These are phyloP conservation scores for Lachnellula occidentalis DNA, from an alignment of 2,329 filamentous ascomycete species.

Conservation along the genomic window DNA sequence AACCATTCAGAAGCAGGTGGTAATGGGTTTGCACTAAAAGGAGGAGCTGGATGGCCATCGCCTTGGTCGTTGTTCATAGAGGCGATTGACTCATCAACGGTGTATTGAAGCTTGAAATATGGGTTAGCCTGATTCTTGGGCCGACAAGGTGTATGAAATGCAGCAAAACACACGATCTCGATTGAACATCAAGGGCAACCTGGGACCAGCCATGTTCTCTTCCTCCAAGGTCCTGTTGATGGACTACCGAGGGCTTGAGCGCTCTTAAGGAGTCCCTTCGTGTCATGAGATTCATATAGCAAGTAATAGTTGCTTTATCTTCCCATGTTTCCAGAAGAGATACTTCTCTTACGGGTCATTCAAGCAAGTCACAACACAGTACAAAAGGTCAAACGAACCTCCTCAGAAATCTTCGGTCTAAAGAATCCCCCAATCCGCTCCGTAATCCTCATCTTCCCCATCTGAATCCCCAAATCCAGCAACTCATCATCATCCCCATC, in stretches of 20 bases:
- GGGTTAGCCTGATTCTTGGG: background rate
- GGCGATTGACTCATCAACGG: conserved; percentile 15
- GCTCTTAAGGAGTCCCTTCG: too few relatives aligned
- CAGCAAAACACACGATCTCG: too few relatives aligned
- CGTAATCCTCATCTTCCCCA: conserved; percentile 68
- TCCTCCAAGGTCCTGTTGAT: background rate
- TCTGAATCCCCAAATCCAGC: conserved; percentile 64
- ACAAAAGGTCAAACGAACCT: conserved; percentile 48
- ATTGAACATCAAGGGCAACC: background rate
- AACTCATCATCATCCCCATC: conserved; percentile 60
- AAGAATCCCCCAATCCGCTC: conserved; percentile 70
- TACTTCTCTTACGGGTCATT: background rate
- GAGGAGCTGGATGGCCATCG: conserved; percentile 9
- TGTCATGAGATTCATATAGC: too few relatives aligned
- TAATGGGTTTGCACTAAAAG: conserved; percentile 11
- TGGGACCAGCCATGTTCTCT: background rate
- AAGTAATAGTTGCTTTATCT: too few relatives aligned
- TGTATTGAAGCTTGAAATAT: conserved; percentile 16
- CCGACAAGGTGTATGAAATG: too few relatives aligned
- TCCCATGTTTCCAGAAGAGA: background rate
- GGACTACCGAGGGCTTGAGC: background rate
- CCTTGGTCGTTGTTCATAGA: conserved; percentile 14
- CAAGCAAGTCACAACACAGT: too few relatives aligned
- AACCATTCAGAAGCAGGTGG: conserved; percentile 46
- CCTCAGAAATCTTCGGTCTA: conserved; percentile 63